phyloP scores from a whole-genome alignment of 352 stramenopile species.

The Globisporangium emineosum region DNA sequence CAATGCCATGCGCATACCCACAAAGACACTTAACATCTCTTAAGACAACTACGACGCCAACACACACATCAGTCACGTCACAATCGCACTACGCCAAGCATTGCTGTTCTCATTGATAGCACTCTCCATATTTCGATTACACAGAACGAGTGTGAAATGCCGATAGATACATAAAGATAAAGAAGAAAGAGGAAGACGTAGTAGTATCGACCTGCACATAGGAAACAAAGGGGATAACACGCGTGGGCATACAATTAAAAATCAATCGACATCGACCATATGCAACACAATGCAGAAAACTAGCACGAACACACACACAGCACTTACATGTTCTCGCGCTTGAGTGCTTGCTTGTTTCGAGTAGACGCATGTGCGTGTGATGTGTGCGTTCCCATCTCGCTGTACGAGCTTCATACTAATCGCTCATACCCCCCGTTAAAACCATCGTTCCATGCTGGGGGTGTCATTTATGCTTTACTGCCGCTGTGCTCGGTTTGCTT shows the following conservation, averaged over 20 bases:
- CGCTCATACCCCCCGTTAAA: background rate
- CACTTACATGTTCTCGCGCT: background rate
- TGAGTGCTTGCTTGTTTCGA: background rate
- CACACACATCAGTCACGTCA: background rate
- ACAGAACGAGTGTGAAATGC: background rate
- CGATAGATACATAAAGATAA: slow-evolving; percentile 12
- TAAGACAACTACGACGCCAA: background rate
- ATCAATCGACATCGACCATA: background rate
- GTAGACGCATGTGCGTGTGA: background rate
- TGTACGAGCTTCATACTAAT: background rate
- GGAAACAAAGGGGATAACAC: background rate
- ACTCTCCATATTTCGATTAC: background rate
- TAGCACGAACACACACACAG: background rate
- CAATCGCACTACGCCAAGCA: background rate
- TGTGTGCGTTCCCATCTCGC: background rate
- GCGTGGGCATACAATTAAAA: background rate
- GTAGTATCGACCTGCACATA: background rate
- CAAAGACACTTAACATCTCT: background rate
- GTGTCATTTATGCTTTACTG: slow-evolving; percentile 21
- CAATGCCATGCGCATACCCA: background rate
- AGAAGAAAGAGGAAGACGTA: slow-evolving; percentile 4
- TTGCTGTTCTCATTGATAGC: background rate
- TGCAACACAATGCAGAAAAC: background rate
- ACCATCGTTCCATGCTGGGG: background rate
- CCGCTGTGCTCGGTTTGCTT: slow-evolving; percentile 47